Base-by-base conservation (phyloP, 805 yeast genomes). In the Ogataea pini region DNA sequence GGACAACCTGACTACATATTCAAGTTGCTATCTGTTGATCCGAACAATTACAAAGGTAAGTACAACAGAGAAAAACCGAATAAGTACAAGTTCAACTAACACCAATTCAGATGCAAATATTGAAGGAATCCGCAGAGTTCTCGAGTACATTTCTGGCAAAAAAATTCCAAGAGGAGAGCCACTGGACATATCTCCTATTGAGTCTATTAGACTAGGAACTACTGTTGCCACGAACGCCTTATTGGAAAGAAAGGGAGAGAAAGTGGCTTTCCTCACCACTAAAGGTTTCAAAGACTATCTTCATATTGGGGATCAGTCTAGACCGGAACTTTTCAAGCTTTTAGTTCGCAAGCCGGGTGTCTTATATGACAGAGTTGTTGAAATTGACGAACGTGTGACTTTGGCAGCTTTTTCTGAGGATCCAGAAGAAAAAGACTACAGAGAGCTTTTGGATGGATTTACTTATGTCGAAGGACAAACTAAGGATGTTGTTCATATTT, bases 401-500 rank as follows among this genome's bases (percentile, higher is more conserved):
- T 42, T 46, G 55, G 66, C 33, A 50, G 57, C 54, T 42, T 62
- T 46, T 42, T 56, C 52, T 28, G 61, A 55, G 32, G 58, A 59
- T 38, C 65, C 61, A 5, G 34, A 28, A 18, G 39, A 37, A 18
- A 32, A 42, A 19, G 44, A 42, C 24, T 42, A 13, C 42, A 22
- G 49, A 12, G 55, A 56, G 9, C 36, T 56, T 29, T 22, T 54
- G 14, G 63, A 64, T 42, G 63, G 58, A 10, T 42, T 37, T 6
- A 45, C 36, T 36, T 50, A 54, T 50, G 73, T 70, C n/a, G 52
- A 56, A 14, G 76, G 76, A 24, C 64, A 60, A 47, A 72, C 74
- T 5, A 62, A 66, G 39, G 75, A 72, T 41, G 69, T 70, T 3
- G 57, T 70, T 39, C 62, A 68, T 51, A 63, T 72, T 13, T 45